Base-by-base conservation (phyloP, 306 rosid genomes). In the Fragaria nilgerrensis region DNA sequence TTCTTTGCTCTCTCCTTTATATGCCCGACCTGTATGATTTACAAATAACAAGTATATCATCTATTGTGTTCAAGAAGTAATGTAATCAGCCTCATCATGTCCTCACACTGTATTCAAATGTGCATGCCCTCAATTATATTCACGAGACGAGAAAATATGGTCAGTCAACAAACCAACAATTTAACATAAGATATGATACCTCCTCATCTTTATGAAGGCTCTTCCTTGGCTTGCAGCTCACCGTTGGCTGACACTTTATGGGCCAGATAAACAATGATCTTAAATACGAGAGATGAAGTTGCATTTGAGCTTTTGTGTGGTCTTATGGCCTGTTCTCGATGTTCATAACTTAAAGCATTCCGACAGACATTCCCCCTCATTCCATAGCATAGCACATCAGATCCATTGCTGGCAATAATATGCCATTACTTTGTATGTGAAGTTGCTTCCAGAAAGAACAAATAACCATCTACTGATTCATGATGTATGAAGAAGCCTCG, bases 331-430 rank as follows among this genome's bases (percentile, higher is more conserved):
- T 36, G 52, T 65, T 36, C n/a, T 41, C n/a, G 15, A 53, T 53
- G 41, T 77, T 73, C 50, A 37, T 68, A 72, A 39, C 15, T 73
- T 23, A 27, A 15, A 64, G 66, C 55, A 64, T 9, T 70, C 17
- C 8, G 2, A 22, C 48, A 11, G 23, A 2, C 62, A 27, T 69
- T 68, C 43, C 22, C 9, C 63, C 45, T 68, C 70, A 22, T 36
- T 27, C 73, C 9, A 10, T 22, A 3, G 39, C n/a, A 52, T 50
- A 25, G 49, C 74, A 43, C 29, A 37, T 52, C 19, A 16, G 80
- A 22, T 14, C 45, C 53, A 67, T 36, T 2, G 4, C 29, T 2
- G 9, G 45, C 44, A 68, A 64, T 65, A 58, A 22, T 3, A 73
- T 56, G 19, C 23, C 37, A 23, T 47, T 9, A 41, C 55, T 22